Evolutionary conservation across 345 rosid genomes (phyloP), one percentile per base, ranked within the genome.

Genomic region (Linum tenue): DNA sequence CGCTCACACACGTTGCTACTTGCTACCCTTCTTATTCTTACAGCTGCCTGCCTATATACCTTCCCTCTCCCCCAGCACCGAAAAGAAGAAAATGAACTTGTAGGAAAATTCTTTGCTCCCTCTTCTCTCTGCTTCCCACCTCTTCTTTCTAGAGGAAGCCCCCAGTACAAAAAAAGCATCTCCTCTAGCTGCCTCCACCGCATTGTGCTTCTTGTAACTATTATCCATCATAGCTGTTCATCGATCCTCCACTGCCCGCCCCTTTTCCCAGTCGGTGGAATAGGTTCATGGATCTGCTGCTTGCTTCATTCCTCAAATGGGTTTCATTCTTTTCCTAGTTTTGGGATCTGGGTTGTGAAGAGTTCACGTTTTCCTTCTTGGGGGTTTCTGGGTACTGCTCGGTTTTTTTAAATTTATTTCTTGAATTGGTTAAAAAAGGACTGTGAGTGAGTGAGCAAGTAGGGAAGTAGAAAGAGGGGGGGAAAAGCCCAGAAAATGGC

Each of bases 331-430:
- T 75, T 72, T 76, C 71, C 48, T 59, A 56, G 70, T 67, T 75
- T 79, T 72, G 77, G 72, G 90, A 85, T 82, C 87, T 78, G 79
- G 67, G 80, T 76, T 55, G 55, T 72, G 63, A 66, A 66, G 66
- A 59, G 31, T 77, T 72, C 39, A 57, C 43, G 7, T 40, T 69
- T 43, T 44, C 39, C 37, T 63, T 43, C 64, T 39, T 35, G 31
- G 53, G 69, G 71, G 11, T 58, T 48, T 69, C 11, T 56, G 11
- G 22, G 43, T 64, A 3, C 22, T 53, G 60, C 65, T 59, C 58
- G 53, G 37, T 7, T 67, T 12, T 17, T 63, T 65, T 22, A 22
- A 9, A 53, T 66, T 7, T 10, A 48, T 7, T 39, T 44, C n/a
- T 53, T 42, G 4, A 22, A 55, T 58, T 44, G 44, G 56, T 38